Evolutionary conservation across 768 basidiomycete genomes (phyloP).

Genomic region (Agrocybe pediades): DNA sequence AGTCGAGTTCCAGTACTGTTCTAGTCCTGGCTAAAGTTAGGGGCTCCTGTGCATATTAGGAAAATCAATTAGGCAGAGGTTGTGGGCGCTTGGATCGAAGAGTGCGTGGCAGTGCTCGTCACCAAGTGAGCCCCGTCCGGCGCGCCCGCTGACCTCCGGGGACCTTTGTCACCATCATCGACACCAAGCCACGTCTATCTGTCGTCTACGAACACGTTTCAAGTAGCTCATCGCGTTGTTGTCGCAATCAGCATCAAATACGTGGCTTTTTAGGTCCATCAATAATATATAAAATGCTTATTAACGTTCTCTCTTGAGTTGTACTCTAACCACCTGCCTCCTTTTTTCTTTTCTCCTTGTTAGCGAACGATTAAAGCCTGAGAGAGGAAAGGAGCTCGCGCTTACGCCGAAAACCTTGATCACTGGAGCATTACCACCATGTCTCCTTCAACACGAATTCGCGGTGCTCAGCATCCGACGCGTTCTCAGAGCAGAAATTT

Average conservation of each 20-base stretch:
- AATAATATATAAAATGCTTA: not conserved
- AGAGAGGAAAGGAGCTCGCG: too few relatives aligned
- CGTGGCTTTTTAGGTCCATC: not conserved
- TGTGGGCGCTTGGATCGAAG: slow-evolving; percentile 80
- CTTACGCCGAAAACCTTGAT: too few relatives aligned
- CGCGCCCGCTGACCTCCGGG: not conserved
- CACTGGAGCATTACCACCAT: slow-evolving; percentile 56
- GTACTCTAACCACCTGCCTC: not conserved
- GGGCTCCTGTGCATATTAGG: not conserved
- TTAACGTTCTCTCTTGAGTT: not conserved
- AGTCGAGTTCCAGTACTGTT: too few relatives aligned
- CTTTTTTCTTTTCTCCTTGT: not conserved
- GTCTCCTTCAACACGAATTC: slow-evolving; percentile 63
- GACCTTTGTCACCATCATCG: not conserved
- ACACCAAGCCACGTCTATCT: not conserved
- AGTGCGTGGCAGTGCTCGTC: slow-evolving; percentile 28
- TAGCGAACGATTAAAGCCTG: slow-evolving; percentile 29
- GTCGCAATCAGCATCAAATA: not conserved
- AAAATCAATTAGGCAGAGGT: not conserved
- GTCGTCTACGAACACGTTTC: not conserved
- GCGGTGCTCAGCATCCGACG: slow-evolving; percentile 47
- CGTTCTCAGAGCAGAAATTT: slow-evolving; percentile 16
- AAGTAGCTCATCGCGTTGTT: not conserved
- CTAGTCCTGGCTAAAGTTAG: too few relatives aligned
- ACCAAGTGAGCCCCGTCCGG: not conserved